phyloP scores from a whole-genome alignment of 2,329 filamentous ascomycete species.

The Neopestalotiopsis sp. region DNA sequence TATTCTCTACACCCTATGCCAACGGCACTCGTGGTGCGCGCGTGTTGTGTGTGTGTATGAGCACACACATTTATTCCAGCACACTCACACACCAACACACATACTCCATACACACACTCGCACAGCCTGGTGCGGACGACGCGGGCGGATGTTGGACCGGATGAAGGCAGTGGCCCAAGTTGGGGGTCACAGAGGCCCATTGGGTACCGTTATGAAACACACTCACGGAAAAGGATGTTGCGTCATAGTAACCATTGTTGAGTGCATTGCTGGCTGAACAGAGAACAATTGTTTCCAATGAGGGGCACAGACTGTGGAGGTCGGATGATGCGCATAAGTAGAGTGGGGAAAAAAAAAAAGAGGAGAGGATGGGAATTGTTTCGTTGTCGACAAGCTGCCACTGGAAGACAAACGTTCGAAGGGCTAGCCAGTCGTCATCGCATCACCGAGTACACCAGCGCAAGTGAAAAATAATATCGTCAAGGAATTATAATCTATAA shows the following conservation, averaged over 20 bases:
- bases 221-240: not conserved
- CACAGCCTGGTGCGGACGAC: not conserved
- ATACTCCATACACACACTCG: too few relatives aligned
- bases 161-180: not conserved
- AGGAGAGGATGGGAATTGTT: not conserved
- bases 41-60: too few relatives aligned
- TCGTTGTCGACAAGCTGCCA: not conserved
- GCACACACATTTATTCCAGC: too few relatives aligned
- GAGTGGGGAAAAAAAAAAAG: not conserved
- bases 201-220: not conserved
- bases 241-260: not conserved
- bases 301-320: not conserved
- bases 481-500: too few relatives aligned
- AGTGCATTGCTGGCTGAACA: not conserved
- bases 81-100: too few relatives aligned
- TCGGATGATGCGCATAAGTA: not conserved
- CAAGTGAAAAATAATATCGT: too few relatives aligned
- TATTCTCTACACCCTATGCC: not conserved
- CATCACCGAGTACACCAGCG: not conserved
- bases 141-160: not conserved
- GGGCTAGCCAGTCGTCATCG: not conserved
- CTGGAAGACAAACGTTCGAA: too few relatives aligned
- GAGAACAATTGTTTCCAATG: not conserved
- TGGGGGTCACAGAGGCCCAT: not conserved
- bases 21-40: not conserved